These are phyloP conservation scores for Podila horticola DNA, from an alignment of 192 early-diverging fungal species.

Conservation along the genomic window DNA sequence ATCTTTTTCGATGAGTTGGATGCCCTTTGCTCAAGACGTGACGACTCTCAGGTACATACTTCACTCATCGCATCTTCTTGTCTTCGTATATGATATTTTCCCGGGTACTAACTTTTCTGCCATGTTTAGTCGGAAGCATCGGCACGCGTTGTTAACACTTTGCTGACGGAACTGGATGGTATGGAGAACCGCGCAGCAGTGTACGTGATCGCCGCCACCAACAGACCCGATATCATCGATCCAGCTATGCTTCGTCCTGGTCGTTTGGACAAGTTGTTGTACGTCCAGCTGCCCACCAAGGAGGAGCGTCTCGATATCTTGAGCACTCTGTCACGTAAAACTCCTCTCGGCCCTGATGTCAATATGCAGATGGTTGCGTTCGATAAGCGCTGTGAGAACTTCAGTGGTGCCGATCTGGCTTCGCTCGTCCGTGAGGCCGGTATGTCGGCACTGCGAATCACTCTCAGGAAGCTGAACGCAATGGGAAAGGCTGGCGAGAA, in stretches of 20 bases:
- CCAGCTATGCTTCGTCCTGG: conserved; percentile 98
- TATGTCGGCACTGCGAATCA: conserved; percentile 79
- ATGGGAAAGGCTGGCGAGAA: conserved; percentile 55
- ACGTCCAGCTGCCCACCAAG: conserved; percentile 90
- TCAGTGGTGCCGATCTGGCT: conserved; percentile 83
- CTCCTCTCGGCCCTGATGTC: conserved; percentile 75
- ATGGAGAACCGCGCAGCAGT: conserved; percentile 89
- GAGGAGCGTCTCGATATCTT: conserved; percentile 88
- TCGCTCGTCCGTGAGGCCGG: conserved; percentile 84
- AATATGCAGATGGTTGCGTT: conserved; percentile 66
- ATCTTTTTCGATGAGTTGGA: conserved; percentile 99
- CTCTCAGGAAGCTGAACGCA: conserved; percentile 50
- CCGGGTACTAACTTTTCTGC: too few species aligned
- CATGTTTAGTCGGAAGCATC: conserved; percentile 79
- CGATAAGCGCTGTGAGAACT: conserved; percentile 74
- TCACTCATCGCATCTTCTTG: neutral
- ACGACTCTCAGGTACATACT: conserved; percentile 79
- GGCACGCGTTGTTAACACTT: conserved; percentile 96
- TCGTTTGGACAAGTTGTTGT: conserved; percentile 96
- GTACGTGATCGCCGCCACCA: conserved; percentile 98
- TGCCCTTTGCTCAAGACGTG: conserved; percentile 90
- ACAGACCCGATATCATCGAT: conserved; percentile 97
- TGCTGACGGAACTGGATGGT: conserved; percentile 97
- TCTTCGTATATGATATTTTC: neutral
- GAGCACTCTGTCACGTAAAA: conserved; percentile 78